Percentiles rank a stretch among this genome's conserved stretches.
These are phyloP conservation scores for Limonomyces culmigenus DNA, from an alignment of 1,284 basidiomycete genomes.

Conservation along the genomic window DNA sequence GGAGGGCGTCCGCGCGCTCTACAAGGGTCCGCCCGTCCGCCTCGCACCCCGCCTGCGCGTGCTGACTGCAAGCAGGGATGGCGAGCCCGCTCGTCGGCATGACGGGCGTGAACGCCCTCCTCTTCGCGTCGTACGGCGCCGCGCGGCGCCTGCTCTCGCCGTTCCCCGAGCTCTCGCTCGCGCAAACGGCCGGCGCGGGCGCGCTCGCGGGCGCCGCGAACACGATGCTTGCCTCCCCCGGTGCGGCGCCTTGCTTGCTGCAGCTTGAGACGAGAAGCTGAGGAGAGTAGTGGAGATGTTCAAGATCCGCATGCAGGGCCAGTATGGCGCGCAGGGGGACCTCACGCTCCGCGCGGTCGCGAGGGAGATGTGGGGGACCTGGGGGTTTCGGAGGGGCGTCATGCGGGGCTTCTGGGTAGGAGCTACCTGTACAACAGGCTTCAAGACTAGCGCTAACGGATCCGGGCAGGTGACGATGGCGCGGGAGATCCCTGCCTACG, in stretches of 20 bases:
- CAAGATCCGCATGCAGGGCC: slow-evolving; percentile 95
- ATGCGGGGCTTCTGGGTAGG: slow-evolving; percentile 93
- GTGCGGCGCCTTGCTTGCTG: slow-evolving; percentile 19
- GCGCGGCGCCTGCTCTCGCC: slow-evolving; percentile 79
- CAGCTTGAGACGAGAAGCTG: neutral
- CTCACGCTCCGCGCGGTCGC: slow-evolving; percentile 61
- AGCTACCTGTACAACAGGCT: neutral
- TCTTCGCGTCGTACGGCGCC: slow-evolving; percentile 80
- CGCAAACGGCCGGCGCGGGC: slow-evolving; percentile 73
- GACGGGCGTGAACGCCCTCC: slow-evolving; percentile 87
- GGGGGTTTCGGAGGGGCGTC: slow-evolving; percentile 74
- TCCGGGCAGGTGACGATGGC: slow-evolving; percentile 65
- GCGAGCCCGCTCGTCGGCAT: slow-evolving; percentile 86
- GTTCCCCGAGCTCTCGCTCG: slow-evolving; percentile 65
- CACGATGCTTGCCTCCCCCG: slow-evolving; percentile 76
- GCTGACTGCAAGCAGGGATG: slow-evolving; percentile 37
- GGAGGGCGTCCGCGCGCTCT: slow-evolving; percentile 81
- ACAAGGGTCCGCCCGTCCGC: slow-evolving; percentile 50
- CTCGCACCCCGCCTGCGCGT: neutral
- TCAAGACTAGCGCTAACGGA: slow-evolving; percentile 1
- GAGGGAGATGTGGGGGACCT: slow-evolving; percentile 70
- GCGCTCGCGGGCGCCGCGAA: slow-evolving; percentile 85
- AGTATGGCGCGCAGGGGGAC: slow-evolving; percentile 64
- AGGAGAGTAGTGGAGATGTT: slow-evolving; percentile 61
- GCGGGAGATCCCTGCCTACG: slow-evolving; percentile 90